These are phyloP conservation scores for California macrophylla DNA, from an alignment of 441 rosid genomes.

Conservation along the genomic window DNA sequence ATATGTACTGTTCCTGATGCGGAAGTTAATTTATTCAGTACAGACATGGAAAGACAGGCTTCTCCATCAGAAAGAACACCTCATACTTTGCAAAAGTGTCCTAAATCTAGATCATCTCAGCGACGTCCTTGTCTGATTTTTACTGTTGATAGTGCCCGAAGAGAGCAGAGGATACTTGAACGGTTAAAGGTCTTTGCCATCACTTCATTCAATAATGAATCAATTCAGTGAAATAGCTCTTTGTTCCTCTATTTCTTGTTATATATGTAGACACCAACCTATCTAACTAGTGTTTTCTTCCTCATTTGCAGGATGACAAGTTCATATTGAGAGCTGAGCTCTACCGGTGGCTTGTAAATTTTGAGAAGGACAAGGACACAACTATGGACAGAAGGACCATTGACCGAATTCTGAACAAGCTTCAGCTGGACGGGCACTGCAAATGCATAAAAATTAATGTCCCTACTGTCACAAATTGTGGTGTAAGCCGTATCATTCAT, in stretches of 20 bases:
- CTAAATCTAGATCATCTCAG: slow-evolving; percentile 35
- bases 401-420: slow-evolving; percentile 61
- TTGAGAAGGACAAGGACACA: slow-evolving; percentile 70
- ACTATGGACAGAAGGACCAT: slow-evolving; percentile 74
- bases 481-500: slow-evolving; percentile 46
- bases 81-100: slow-evolving; percentile 23
- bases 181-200: slow-evolving; percentile 50
- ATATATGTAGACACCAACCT: neutral
- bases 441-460: slow-evolving; percentile 48
- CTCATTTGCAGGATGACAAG: slow-evolving; percentile 62
- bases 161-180: slow-evolving; percentile 83
- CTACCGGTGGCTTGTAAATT: slow-evolving; percentile 67
- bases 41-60: slow-evolving; percentile 25
- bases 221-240: slow-evolving; percentile 9
- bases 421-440: slow-evolving; percentile 80
- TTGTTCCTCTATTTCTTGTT: slow-evolving; percentile 10
- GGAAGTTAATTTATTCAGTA: slow-evolving; percentile 24
- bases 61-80: slow-evolving; percentile 30
- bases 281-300: slow-evolving; percentile 10
- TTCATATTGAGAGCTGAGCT: slow-evolving; percentile 73
- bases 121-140: slow-evolving; percentile 29
- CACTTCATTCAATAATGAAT: slow-evolving; percentile 15
- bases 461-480: slow-evolving; percentile 76
- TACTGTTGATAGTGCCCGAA: slow-evolving; percentile 61
- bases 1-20: slow-evolving; percentile 25